Evolutionary conservation across 1,284 basidiomycete genomes (phyloP).

Genomic region (Cerioporus squamosus): DNA sequence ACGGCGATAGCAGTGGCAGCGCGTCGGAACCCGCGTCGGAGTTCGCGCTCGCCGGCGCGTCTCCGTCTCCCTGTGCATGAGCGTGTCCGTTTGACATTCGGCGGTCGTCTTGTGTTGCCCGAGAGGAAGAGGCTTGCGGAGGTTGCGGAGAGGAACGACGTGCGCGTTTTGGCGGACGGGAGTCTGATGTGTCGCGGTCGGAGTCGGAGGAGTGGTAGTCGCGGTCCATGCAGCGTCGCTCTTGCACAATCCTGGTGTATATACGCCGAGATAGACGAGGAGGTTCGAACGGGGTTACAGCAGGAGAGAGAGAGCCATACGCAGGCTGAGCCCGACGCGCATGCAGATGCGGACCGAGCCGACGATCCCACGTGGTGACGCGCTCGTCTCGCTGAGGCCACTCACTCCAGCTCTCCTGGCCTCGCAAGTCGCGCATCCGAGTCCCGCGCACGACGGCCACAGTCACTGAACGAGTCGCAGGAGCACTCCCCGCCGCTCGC

Average conservation of each 20-base stretch:
- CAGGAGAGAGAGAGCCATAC: no score
- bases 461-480: no score
- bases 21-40: conserved; percentile 7
- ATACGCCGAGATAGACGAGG: no score
- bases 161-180: conserved; percentile 36
- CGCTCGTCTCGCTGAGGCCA: no score
- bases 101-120: not conserved
- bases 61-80: conserved; percentile 10
- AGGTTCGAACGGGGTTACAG: no score
- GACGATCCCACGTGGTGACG: no score
- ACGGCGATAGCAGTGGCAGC: conserved; percentile 79
- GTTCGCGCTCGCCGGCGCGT: not conserved
- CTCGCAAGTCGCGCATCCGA: no score
- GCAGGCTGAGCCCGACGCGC: no score
- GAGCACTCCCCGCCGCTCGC: no score
- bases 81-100: conserved; percentile 21
- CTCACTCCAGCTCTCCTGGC: no score
- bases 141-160: conserved; percentile 26
- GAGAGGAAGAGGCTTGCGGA: conserved; percentile 1
- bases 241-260: conserved; percentile 25
- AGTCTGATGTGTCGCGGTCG: conserved; percentile 28
- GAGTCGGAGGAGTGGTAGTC: conserved; percentile 28
- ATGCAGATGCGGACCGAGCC: no score
- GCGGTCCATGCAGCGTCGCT: conserved; percentile 2
- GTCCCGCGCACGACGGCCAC: no score